Evolutionary conservation across 1,284 basidiomycete species (phyloP), one percentile per base, ranked within the genome.

Genomic region (Papiliotrema fonsecae): DNA sequence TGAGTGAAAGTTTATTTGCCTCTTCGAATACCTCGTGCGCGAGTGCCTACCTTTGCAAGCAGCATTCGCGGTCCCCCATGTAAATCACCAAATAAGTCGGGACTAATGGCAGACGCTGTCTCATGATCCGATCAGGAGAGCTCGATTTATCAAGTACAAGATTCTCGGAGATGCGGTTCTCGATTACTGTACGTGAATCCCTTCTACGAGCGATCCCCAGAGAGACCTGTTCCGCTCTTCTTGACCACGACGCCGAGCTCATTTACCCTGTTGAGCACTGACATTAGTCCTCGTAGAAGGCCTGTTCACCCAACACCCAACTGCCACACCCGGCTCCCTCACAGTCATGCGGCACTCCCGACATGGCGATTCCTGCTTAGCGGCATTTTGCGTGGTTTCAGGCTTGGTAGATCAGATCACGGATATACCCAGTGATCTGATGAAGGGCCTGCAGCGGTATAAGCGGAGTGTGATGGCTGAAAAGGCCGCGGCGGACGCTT

Each of bases 81-180:
- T n/a, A n/a, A n/a, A n/a, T n/a, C n/a, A n/a, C n/a, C n/a, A n/a
- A n/a, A n/a, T n/a, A n/a, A n/a, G n/a, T n/a, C 27, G 19, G n/a
- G 19, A 6, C 38, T 19, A 19, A 11, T 10, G 22, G 26, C 21
- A 37, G 35, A 47, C 34, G 21, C 6, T 34, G 25, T 10, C 7
- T 19, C 4, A 16, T 14, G 37, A 39, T 13, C 19, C 27, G n/a
- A 35, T 13, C 9, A 38, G 24, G 10, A 13, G 22, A 31, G 31
- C 5, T 4, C 24, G 30, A n/a, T 41, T 47, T 21, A n/a, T 40
- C 6, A 22, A 42, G 27, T 57, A 49, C 46, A 62, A 64, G 52
- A 54, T 58, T 21, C 46, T 65, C 7, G 64, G 64, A 11, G 64
- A 65, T 39, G 60, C 60, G 1, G 37, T 65, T 0, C 37, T 65